Conservation (phyloP, 2,329 filamentous ascomycete species). For the Dryadomyces quercus-mongolicae region DNA sequence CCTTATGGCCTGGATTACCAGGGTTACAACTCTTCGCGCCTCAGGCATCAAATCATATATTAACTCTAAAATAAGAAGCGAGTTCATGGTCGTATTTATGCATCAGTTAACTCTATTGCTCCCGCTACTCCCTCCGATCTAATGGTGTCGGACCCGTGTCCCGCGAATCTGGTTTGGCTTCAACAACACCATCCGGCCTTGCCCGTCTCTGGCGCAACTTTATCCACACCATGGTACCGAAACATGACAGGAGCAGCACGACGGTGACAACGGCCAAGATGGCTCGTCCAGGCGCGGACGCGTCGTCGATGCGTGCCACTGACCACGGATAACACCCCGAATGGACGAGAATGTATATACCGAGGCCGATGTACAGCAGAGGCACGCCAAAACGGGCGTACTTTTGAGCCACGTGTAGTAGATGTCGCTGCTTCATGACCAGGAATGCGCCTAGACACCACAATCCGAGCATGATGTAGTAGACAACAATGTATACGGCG, state of each 20-base stretch:
- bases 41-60: background rate
- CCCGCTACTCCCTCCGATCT: background rate
- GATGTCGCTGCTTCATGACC: conserved; percentile 20
- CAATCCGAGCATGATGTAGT: conserved; percentile 20
- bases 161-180: background rate
- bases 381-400: conserved; percentile 17
- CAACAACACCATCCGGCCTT: background rate
- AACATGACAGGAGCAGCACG: background rate
- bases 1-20: conserved; percentile 5
- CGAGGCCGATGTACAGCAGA: conserved; percentile 21
- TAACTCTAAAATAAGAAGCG: background rate
- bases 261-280: conserved; percentile 1
- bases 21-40: background rate
- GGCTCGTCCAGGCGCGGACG: background rate
- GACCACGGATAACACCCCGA: conserved; percentile 22
- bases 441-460: conserved; percentile 19
- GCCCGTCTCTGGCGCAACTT: background rate
- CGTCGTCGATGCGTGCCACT: conserved; percentile 16
- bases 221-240: background rate
- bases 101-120: background rate
- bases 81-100: background rate
- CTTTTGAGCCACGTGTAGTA: conserved; percentile 15
- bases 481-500: conserved; percentile 20
- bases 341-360: conserved; percentile 20
- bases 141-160: background rate